phyloP scores from a whole-genome alignment of 2,329 filamentous ascomycete species.

The Orbilia quercus region DNA sequence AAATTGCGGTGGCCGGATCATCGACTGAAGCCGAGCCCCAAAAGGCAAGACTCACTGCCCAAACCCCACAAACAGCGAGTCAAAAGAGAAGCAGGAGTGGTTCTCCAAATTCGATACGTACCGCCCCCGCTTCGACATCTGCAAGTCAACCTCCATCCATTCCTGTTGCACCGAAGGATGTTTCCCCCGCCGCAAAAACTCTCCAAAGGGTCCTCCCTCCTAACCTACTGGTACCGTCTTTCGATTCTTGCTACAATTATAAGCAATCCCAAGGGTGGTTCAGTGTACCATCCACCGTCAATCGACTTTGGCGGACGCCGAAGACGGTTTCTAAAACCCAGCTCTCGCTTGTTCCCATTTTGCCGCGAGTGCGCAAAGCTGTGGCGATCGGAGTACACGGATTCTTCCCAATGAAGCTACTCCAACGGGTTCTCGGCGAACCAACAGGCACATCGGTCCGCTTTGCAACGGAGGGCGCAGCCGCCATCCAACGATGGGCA shows the following conservation, averaged over 20 bases:
- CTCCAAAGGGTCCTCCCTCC: constrained; percentile 61
- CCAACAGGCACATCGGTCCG: constrained; percentile 94
- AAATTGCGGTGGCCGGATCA: constrained; percentile 42
- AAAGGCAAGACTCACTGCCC: constrained; percentile 33
- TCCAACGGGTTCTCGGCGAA: constrained; percentile 91
- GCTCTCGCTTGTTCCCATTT: constrained; percentile 76
- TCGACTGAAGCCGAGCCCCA: constrained; percentile 42
- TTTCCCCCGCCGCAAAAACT: constrained; percentile 59
- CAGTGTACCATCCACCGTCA: constrained; percentile 67
- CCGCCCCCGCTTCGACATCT: constrained; percentile 15
- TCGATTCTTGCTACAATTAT: constrained; percentile 65
- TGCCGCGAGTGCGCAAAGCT: constrained; percentile 81
- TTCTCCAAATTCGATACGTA: constrained; percentile 19
- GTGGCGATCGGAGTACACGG: constrained; percentile 95
- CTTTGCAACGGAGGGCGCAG: constrained; percentile 87
- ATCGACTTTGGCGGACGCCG: constrained; percentile 41
- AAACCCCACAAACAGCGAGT: constrained; percentile 6
- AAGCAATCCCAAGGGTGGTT: constrained; percentile 61
- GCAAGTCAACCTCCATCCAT: constrained; percentile 60
- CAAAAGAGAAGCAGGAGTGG: constrained; percentile 26
- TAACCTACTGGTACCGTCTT: constrained; percentile 67
- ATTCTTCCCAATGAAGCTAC: constrained; percentile 85
- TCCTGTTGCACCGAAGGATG: constrained; percentile 61
- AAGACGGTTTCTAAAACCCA: constrained; percentile 76
- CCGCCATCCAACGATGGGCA: constrained; percentile 85